A percentile compares a stretch with the other conserved stretches of the same genome.
Conservation (phyloP, 306 rosid species). For the Vachellia collinsii region DNA sequence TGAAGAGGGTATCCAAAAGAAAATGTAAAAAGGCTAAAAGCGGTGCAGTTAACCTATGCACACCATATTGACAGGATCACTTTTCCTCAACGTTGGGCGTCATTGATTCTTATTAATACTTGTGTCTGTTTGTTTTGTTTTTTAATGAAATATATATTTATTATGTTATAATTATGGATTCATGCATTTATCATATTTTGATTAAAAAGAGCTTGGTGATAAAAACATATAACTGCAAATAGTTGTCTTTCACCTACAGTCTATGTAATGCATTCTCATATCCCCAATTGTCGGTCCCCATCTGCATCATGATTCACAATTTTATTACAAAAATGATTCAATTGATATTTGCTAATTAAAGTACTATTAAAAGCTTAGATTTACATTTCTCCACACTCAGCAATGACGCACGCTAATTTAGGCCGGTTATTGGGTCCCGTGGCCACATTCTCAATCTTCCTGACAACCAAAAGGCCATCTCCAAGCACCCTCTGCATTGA, state of each 20-base stretch:
- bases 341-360: slow-evolving; percentile 4
- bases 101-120: background rate
- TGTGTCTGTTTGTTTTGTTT: background rate
- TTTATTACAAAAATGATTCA: slow-evolving; percentile 3
- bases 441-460: slow-evolving; percentile 98
- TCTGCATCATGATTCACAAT: slow-evolving; percentile 16
- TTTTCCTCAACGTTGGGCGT: background rate
- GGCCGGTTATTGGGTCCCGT: slow-evolving; percentile 94
- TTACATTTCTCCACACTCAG: slow-evolving; percentile 98
- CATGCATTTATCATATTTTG: background rate
- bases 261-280: background rate
- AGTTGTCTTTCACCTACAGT: background rate
- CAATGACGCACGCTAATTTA: slow-evolving; percentile 76
- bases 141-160: no score
- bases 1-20: no score
- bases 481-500: slow-evolving; percentile 91
- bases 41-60: no score
- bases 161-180: background rate
- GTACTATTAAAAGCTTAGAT: slow-evolving; percentile 31
- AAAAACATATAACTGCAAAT: background rate
- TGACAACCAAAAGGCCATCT: slow-evolving; percentile 93
- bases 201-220: background rate
- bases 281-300: background rate
- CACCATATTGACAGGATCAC: background rate
- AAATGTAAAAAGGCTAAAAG: no score